Base-by-base conservation (phyloP, 768 basidiomycete genomes). In the Pisolithus sp. region DNA sequence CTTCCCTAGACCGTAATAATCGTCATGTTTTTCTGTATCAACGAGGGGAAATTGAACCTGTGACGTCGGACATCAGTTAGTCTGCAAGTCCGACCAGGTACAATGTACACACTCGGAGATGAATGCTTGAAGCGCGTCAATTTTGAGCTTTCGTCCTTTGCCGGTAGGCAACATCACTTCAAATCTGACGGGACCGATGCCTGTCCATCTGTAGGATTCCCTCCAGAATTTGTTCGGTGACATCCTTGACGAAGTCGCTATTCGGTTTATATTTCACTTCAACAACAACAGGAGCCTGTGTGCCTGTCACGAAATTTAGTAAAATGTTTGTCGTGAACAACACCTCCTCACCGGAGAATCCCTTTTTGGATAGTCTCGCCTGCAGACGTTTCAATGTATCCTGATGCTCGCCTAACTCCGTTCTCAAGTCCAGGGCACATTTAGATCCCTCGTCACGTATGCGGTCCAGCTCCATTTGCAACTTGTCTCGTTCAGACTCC, bases 151-250 rank as follows among this genome's bases (percentile, higher is more conserved):
- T 61, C 15, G 5, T 9, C 5, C 34, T 21, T 58, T 6, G 30
- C 4, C 65, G 41, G 7, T 6, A 30, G 15, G 46, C 8, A 61
- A 30, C 7, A 13, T 1, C 13, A 18, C 40, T 42, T 26, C 54
- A 37, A 66, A n/a, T 1, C 49, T 54, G 21, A 66, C 56, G 12
- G 65, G 58, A 0, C 40, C 56, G 3, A 36, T 52, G 37, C 67
- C n/a, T 57, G 2, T 59, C 57, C 24, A 34, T 55, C 43, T 39
- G 47, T n/a, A 53, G 31, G n/a, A 53, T 26, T n/a, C 15, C 21
- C 20, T 59, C 12, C 48, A 62, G 4, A 20, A 66, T 3, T 2
- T 46, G 48, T 2, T 55, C 52, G 7, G 49, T 38, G 13, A 65
- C 1, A 2, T 17, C 20, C 13, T 30, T 41, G 21, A 50, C 50